These are phyloP conservation scores for Suillus discolor DNA, from an alignment of 768 basidiomycete species.

Conservation along the genomic window DNA sequence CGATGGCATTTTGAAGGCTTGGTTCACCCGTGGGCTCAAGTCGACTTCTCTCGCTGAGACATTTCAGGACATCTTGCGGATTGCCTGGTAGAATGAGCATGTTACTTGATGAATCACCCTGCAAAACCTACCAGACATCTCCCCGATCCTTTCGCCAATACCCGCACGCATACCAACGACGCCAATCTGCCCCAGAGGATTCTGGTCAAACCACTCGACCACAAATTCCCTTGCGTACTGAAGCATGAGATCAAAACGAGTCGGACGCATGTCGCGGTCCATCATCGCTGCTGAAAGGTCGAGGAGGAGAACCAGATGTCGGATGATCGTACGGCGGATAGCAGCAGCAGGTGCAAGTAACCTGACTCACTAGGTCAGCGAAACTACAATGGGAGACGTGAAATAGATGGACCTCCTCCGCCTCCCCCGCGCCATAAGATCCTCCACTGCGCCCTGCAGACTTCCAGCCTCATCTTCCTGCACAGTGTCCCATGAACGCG, in stretches of 20 bases:
- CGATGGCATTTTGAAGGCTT: slow-evolving; percentile 95
- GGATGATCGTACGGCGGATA: slow-evolving; percentile 93
- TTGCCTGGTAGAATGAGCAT: slow-evolving; percentile 60
- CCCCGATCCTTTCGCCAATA: slow-evolving; percentile 85
- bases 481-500: slow-evolving; percentile 95
- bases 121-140: slow-evolving; percentile 79
- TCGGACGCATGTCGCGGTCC: slow-evolving; percentile 95
- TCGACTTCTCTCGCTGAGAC: slow-evolving; percentile 82
- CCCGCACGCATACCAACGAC: slow-evolving; percentile 92
- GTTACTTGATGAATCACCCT: slow-evolving; percentile 4
- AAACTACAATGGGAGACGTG: slow-evolving; percentile 7
- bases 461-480: slow-evolving; percentile 96
- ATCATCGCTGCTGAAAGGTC: slow-evolving; percentile 92
- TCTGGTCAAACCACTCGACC: slow-evolving; percentile 98
- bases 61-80: slow-evolving; percentile 92
- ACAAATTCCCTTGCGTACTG: slow-evolving; percentile 93
- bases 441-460: slow-evolving; percentile 86
- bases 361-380: slow-evolving; percentile 40
- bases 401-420: slow-evolving; percentile 65
- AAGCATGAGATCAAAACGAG: slow-evolving; percentile 87
- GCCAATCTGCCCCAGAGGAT: slow-evolving; percentile 96
- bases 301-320: slow-evolving; percentile 90
- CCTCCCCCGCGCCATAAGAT: slow-evolving; percentile 82
- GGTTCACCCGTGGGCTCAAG: slow-evolving; percentile 92
- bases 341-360: slow-evolving; percentile 82